Percentiles rank a stretch among this genome's conserved stretches.
phyloP scores from a whole-genome alignment of 2,329 filamentous ascomycete species.

The Fusarium veterinarium region DNA sequence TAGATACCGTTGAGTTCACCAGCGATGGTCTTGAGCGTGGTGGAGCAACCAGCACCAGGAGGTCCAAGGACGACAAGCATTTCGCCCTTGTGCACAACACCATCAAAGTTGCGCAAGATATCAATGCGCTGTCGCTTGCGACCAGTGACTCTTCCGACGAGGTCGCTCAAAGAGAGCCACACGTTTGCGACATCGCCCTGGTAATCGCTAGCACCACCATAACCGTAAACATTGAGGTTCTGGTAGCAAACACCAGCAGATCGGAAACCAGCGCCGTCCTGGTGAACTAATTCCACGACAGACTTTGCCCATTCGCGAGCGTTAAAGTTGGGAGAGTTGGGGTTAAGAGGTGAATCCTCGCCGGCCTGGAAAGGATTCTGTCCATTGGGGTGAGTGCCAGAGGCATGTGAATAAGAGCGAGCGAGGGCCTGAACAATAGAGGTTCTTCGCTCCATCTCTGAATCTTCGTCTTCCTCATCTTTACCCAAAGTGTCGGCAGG shows the following conservation, averaged over 20 bases:
- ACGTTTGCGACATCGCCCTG: slow-evolving; percentile 75
- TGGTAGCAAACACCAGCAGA: slow-evolving; percentile 74
- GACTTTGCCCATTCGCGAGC: slow-evolving; percentile 70
- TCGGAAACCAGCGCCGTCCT: slow-evolving; percentile 66
- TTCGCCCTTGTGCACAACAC: slow-evolving; percentile 76
- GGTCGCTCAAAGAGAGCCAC: slow-evolving; percentile 61
- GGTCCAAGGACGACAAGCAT: slow-evolving; percentile 81
- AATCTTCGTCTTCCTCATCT: slow-evolving; percentile 45
- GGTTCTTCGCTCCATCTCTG: slow-evolving; percentile 62
- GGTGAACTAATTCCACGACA: slow-evolving; percentile 63
- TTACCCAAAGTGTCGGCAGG: slow-evolving; percentile 47
- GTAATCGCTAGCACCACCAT: slow-evolving; percentile 75
- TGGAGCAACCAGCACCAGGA: slow-evolving; percentile 81
- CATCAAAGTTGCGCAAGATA: slow-evolving; percentile 75
- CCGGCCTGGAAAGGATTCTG: slow-evolving; percentile 63
- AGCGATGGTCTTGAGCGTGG: slow-evolving; percentile 84
- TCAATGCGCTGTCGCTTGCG: slow-evolving; percentile 69
- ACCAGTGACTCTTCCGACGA: slow-evolving; percentile 63
- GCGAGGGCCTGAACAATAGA: slow-evolving; percentile 67
- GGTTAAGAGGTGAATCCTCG: slow-evolving; percentile 65
- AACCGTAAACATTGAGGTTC: slow-evolving; percentile 76
- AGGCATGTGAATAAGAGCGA: slow-evolving; percentile 64
- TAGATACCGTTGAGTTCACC: slow-evolving; percentile 86
- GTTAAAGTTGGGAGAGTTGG: slow-evolving; percentile 64
- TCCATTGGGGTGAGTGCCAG: slow-evolving; percentile 47